Base-by-base conservation (phyloP, 805 yeast genomes). In the Saccharomycopsis malanga region DNA sequence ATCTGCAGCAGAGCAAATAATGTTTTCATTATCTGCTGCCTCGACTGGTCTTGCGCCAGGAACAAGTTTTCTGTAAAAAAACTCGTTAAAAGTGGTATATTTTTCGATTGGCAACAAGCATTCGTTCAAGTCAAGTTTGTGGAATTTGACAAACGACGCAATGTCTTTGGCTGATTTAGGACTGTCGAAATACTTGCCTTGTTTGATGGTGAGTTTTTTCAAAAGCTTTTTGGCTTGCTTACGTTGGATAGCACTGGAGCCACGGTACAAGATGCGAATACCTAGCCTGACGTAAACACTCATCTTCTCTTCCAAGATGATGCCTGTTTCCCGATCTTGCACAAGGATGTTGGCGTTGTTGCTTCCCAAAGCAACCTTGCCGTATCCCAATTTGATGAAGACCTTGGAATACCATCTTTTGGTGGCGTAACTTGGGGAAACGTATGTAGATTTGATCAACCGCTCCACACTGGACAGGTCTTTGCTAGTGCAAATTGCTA, bases 291-390 rank as follows among this genome's bases (percentile, higher is more conserved):
- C 93, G 57, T 86, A 86, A 1, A 85, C 77, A 49, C 89, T 81
- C 85, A 93, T 91, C 57, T 87, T 87, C 58, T 91, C 98, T 61
- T 91, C 98, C 58, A 84, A 64, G n/a, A 91, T 78, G 39, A 86
- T 74, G 0, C 98, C 98, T 0, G 96, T 82, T 15, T 74, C 70
- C 52, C 98, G 71, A 61, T 93, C 97, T 62, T 93, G 98, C 2
- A 91, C 97, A 42, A 93, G 68, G 25, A 93, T 91, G 59, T 91
- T 91, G 7, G 97, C 98, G 41, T 94, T 87, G 59, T 91, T 87
- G 21, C 82, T 80, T 2, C 97, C 97, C 32, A 91, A 65, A 42
- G 80, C 79, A 60, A 88, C 83, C 57, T 83, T 83, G 0, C 98
- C 98, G 59, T 87, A 88, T 0, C 93, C 86, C 40, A 93, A 67